A percentile compares a stretch with the other conserved stretches of the same genome.
These are phyloP conservation scores for Myriosclerotinia curreyana DNA, from an alignment of 2,329 filamentous ascomycete genomes.

Conservation along the genomic window DNA sequence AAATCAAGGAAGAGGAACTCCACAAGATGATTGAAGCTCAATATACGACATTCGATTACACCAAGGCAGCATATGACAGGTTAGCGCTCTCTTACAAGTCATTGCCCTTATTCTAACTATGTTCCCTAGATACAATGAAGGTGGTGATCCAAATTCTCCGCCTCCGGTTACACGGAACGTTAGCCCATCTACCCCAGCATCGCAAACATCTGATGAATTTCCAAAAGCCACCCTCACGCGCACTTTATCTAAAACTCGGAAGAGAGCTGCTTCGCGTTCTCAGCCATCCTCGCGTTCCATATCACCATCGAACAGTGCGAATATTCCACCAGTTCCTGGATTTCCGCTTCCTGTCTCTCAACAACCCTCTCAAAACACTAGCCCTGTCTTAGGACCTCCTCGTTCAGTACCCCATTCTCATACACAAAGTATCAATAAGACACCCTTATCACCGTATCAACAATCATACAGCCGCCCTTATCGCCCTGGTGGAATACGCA, in stretches of 20 bases:
- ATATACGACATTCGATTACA: slow-evolving; percentile 96
- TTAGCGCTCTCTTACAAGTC: slow-evolving; percentile 43
- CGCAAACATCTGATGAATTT: slow-evolving; percentile 21
- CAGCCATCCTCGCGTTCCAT: slow-evolving; percentile 33
- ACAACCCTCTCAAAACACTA: slow-evolving; percentile 19
- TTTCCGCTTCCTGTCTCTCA: slow-evolving; percentile 30
- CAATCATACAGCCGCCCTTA: slow-evolving; percentile 33
- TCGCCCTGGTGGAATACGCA: slow-evolving; percentile 33
- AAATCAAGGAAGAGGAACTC: slow-evolving; percentile 90
- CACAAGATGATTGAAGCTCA: slow-evolving; percentile 92
- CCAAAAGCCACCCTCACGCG: slow-evolving; percentile 18
- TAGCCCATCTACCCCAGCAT: slow-evolving; percentile 23
- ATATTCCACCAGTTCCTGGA: slow-evolving; percentile 31
- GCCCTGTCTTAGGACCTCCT: slow-evolving; percentile 16
- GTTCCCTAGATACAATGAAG: slow-evolving; percentile 38
- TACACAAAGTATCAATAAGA: slow-evolving; percentile 15
- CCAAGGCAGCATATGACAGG: slow-evolving; percentile 72
- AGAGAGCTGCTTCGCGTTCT: slow-evolving; percentile 29
- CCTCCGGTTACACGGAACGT: slow-evolving; percentile 26
- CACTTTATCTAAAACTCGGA: slow-evolving; percentile 10
- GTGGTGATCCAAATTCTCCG: slow-evolving; percentile 34
- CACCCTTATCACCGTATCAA: slow-evolving; percentile 36
- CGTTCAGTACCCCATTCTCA: slow-evolving; percentile 18
- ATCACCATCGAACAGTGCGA: slow-evolving; percentile 33
- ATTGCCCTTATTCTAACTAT: slow-evolving; percentile 25